Evolutionary conservation across 2,329 filamentous ascomycete genomes (phyloP), one percentile per base, ranked within the genome.

Genomic region (Sarocladium brachiariae): DNA sequence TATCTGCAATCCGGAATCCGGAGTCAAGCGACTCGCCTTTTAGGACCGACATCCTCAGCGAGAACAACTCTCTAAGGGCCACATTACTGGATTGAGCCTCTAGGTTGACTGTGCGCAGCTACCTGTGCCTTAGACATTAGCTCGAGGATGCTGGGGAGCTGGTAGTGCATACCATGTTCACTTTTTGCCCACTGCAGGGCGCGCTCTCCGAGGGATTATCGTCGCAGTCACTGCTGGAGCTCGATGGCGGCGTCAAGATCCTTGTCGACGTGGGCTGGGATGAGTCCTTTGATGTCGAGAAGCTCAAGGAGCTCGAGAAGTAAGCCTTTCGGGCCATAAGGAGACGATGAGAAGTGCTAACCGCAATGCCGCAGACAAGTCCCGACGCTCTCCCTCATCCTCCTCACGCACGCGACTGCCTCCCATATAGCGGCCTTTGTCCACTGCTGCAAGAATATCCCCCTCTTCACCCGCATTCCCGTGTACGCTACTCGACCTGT

Each of bases 201-300:
- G 92, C 93, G 54, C 89, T 95, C 63, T 91, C 89, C 49, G 81
- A 87, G 57, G 93, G 89, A 43, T 77, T 84, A 52, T 91, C 92
- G 38, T 95, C 90, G 56, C 90, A 96, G 67, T 97, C 93, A n/a
- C 81, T 99, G 31, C 75, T 99, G 45, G 92, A 97, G 73, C 86
- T 99, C 51, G 93, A 99, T 72, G 92, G 92, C 56, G 93, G 92
- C 53, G 86, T 99, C 70, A 97, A 97, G 68, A 83, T 99, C 49
- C 78, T 99, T 50, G 82, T 99, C 33, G 92, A 96, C 64, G 85
- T 96, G 39, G 93, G 93, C 53, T 99, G 93, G 93, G 91, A 97
- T 65, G 89, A 95, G 65, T 80, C 80, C 2, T 97, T 99, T 65
- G 87, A 95, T 63, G 80, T 82, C 27, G 79, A 80, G 55, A 87